Evolutionary conservation across 225 moss, liverwort and hornwort species (phyloP).

Genomic region (Pseudoscleropodium purum): DNA sequence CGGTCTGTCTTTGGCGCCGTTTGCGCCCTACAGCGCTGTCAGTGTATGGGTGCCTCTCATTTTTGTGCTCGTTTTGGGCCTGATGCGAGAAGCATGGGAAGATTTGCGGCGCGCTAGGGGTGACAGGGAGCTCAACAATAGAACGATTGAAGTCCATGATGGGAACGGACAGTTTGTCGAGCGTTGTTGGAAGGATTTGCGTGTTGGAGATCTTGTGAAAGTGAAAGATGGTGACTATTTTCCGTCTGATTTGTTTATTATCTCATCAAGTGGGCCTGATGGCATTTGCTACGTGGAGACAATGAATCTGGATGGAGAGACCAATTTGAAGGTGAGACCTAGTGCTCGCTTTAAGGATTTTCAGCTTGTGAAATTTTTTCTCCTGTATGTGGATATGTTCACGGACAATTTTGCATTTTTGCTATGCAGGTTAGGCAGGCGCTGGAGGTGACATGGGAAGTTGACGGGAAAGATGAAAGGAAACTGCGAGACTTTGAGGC

Average conservation of each 20-base stretch:
- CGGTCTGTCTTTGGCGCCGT: slow-evolving; percentile 54
- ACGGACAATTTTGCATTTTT: background rate
- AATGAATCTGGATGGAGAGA: slow-evolving; percentile 93
- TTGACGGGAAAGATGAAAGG: slow-evolving; percentile 34
- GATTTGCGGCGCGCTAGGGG: slow-evolving; percentile 65
- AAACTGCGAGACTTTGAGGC: slow-evolving; percentile 36
- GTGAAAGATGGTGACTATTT: slow-evolving; percentile 69
- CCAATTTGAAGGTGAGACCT: slow-evolving; percentile 70
- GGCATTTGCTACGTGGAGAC: slow-evolving; percentile 93
- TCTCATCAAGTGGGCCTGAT: slow-evolving; percentile 66
- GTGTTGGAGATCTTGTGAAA: slow-evolving; percentile 68
- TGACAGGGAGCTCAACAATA: slow-evolving; percentile 63
- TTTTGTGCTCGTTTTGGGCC: slow-evolving; percentile 61
- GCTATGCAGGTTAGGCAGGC: slow-evolving; percentile 75
- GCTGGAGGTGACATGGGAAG: slow-evolving; percentile 54
- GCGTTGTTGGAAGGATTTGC: slow-evolving; percentile 52
- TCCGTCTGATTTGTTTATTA: slow-evolving; percentile 63
- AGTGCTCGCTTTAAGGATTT: background rate
- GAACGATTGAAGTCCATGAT: slow-evolving; percentile 29
- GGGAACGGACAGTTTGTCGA: slow-evolving; percentile 26
- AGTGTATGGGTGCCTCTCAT: slow-evolving; percentile 71
- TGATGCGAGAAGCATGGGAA: slow-evolving; percentile 78
- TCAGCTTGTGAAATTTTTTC: background rate
- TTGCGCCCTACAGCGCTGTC: slow-evolving; percentile 56
- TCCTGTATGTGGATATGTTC: background rate